Evolutionary conservation across 805 yeast species (phyloP).

Genomic region (Candida mattraensis): DNA sequence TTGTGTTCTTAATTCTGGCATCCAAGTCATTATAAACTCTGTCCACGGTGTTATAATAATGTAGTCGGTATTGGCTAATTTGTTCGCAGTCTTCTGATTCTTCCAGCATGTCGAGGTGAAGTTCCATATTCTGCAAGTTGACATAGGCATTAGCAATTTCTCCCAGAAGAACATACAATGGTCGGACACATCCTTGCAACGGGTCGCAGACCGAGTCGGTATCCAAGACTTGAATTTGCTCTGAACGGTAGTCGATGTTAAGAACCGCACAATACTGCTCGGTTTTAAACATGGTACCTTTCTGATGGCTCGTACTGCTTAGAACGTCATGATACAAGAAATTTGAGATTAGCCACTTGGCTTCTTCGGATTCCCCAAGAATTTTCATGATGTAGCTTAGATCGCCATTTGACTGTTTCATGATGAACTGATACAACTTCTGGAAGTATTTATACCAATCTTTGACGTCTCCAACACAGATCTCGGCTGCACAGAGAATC

Average conservation of each 20-base stretch:
- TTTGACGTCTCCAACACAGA: constrained; percentile 27
- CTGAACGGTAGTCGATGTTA: constrained; percentile 10
- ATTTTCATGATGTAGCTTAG: constrained; percentile 20
- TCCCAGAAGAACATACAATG: constrained; percentile 36
- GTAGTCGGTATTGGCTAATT: constrained; percentile 3
- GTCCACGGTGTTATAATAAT: constrained; percentile 9
- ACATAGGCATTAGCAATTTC: constrained; percentile 34
- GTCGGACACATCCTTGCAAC: constrained; percentile 41
- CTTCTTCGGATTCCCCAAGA: constrained; percentile 30
- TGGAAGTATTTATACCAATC: constrained; percentile 21
- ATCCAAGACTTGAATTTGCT: constrained; percentile 11
- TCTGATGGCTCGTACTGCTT: constrained; percentile 33
- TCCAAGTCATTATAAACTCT: constrained; percentile 13
- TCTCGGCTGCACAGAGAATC: constrained; percentile 26
- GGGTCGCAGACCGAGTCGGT: constrained; percentile 32
- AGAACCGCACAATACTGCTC: constrained; percentile 31
- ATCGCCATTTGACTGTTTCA: constrained; percentile 29
- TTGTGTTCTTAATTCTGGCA: constrained; percentile 13
- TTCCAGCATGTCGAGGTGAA: background rate
- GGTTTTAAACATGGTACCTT: constrained; percentile 36
- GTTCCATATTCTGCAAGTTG: constrained; percentile 9
- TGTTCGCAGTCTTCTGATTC: background rate
- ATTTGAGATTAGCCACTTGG: constrained; percentile 36
- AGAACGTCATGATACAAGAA: constrained; percentile 41
- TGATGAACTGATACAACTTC: constrained; percentile 22